Percentiles rank a stretch among this genome's conserved stretches.
phyloP scores from a whole-genome alignment of 2,329 filamentous ascomycete genomes.

The Fusarium tricinctum region DNA sequence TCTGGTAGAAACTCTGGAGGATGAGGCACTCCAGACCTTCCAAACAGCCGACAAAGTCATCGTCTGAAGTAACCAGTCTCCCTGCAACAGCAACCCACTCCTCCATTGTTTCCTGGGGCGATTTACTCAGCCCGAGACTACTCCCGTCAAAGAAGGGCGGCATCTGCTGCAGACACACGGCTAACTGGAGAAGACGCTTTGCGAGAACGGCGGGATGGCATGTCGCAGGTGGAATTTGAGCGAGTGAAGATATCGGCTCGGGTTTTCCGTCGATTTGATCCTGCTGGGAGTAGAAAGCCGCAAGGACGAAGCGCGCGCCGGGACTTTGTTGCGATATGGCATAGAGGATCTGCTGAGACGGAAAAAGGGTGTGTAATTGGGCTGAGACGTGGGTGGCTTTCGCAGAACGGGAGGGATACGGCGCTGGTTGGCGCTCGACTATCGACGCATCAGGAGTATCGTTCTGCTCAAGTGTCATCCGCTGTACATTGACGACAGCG shows the following conservation, averaged over 20 bases:
- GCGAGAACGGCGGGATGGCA: constrained; percentile 65
- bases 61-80: constrained; percentile 63
- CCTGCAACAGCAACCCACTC: constrained; percentile 53
- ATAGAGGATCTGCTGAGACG: constrained; percentile 40
- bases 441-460: constrained; percentile 6
- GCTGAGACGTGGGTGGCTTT: constrained; percentile 35
- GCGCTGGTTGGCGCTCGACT: constrained; percentile 6
- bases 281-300: constrained; percentile 47
- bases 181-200: constrained; percentile 62
- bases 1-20: constrained; percentile 64
- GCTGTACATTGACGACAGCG: constrained; percentile 40
- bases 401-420: constrained; percentile 8
- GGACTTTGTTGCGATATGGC: constrained; percentile 45
- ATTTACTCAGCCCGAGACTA: constrained; percentile 44
- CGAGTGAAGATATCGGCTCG: constrained; percentile 48
- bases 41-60: constrained; percentile 64
- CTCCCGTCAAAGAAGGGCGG: constrained; percentile 52
- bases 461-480: constrained; percentile 28
- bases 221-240: constrained; percentile 54
- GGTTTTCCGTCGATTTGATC: constrained; percentile 54
- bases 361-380: constrained; percentile 45
- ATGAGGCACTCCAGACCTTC: constrained; percentile 68
- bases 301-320: constrained; percentile 48
- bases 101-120: constrained; percentile 40
- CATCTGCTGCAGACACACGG: constrained; percentile 62